Evolutionary conservation across 73 alveolate species (phyloP).

Genomic region (Tetrahymena thermophila): DNA sequence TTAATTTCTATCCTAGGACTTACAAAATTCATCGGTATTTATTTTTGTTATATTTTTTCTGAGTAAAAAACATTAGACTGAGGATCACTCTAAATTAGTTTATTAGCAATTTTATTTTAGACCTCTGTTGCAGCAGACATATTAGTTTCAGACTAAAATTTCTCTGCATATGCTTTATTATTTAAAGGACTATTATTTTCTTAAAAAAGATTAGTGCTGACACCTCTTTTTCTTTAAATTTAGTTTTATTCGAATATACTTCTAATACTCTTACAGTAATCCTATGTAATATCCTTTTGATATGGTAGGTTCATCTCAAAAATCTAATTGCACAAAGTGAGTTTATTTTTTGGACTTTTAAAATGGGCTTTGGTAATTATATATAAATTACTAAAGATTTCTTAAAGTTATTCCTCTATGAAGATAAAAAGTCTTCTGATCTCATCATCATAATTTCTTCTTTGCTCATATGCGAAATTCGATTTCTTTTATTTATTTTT

Average conservation of each 20-base stretch:
- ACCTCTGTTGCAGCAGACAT: not conserved
- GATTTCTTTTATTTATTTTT: not conserved
- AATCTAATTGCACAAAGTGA: not conserved
- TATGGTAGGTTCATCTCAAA: not conserved
- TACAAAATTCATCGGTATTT: not conserved
- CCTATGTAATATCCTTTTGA: not conserved
- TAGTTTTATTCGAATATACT: not conserved
- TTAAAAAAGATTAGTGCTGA: not conserved
- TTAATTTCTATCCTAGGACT: not conserved
- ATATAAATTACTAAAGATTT: not conserved
- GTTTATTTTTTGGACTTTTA: not conserved
- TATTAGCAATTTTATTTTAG: not conserved
- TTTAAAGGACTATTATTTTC: not conserved
- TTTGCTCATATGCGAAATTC: not conserved
- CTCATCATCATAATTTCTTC: not conserved
- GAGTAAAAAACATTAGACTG: not conserved
- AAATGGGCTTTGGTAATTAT: not conserved
- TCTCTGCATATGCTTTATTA: not conserved
- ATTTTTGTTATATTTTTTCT: not conserved
- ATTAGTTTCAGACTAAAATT: not conserved
- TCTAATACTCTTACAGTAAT: not conserved
- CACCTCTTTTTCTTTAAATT: not conserved
- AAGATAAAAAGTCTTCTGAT: not conserved
- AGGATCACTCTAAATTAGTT: constrained; percentile 1
- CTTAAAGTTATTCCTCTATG: not conserved